A percentile compares a stretch with the other conserved stretches of the same genome.
Conservation (phyloP, 441 rosid genomes). For the Dalechampia spathulata region DNA sequence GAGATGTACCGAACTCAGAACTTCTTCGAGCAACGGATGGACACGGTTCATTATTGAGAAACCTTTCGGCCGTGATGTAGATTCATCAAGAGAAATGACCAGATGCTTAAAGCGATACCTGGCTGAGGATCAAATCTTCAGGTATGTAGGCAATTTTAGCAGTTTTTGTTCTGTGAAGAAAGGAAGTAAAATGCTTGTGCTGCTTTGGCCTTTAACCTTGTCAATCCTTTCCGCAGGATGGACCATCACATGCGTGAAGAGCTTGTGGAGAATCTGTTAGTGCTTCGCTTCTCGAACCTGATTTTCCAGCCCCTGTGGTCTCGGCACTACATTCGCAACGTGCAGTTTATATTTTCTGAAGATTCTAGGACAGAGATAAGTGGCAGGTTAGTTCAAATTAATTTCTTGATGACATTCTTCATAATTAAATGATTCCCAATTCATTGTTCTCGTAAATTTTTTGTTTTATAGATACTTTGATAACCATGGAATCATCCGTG, state of each 20-base stretch:
- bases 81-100: constrained; percentile 71
- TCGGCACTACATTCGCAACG: constrained; percentile 75
- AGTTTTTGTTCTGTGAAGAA: neutral
- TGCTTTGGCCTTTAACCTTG: constrained; percentile 18
- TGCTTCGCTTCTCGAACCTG: constrained; percentile 91
- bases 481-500: constrained; percentile 83
- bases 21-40: constrained; percentile 77
- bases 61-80: constrained; percentile 87
- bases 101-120: constrained; percentile 69
- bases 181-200: no score
- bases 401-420: neutral
- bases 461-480: constrained; percentile 64
- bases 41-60: constrained; percentile 88
- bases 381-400: constrained; percentile 53
- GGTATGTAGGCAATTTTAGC: no score
- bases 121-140: constrained; percentile 83
- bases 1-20: constrained; percentile 58
- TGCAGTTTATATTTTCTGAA: constrained; percentile 86
- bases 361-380: constrained; percentile 93
- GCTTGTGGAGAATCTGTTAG: constrained; percentile 82
- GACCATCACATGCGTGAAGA: constrained; percentile 95
- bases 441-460: constrained; percentile 7
- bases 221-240: constrained; percentile 40
- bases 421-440: neutral
- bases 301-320: constrained; percentile 93